These are phyloP conservation scores for Orychophragmus violaceus DNA, from an alignment of 345 rosid species.

Conservation along the genomic window DNA sequence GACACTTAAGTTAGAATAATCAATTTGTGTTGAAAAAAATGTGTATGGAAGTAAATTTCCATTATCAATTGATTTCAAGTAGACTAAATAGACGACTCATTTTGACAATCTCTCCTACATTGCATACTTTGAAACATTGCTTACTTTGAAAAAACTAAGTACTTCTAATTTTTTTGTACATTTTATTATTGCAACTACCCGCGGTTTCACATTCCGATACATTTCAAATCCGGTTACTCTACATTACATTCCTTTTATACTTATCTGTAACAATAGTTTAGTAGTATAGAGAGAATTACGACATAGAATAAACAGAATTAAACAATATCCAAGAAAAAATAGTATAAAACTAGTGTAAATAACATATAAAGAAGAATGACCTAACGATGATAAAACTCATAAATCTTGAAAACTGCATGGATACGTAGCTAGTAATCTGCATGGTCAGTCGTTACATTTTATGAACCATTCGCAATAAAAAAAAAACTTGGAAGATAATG, in stretches of 20 bases:
- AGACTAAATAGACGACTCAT: constrained; percentile 27
- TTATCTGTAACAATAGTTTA: neutral
- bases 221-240: neutral
- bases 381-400: neutral
- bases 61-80: constrained; percentile 30
- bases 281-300: neutral
- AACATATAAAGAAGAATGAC: neutral
- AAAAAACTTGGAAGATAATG: neutral
- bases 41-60: constrained; percentile 34
- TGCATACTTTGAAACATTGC: constrained; percentile 14
- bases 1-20: neutral
- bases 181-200: neutral
- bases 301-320: neutral
- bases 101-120: constrained; percentile 18
- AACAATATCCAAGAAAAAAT: neutral
- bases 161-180: neutral
- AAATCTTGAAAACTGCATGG: neutral
- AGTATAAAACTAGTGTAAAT: neutral
- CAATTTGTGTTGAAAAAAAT: constrained; percentile 14
- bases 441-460: neutral
- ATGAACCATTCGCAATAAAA: neutral
- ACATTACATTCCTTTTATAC: neutral
- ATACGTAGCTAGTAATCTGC: neutral
- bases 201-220: constrained; percentile 23
- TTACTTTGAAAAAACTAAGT: no score